Percentiles rank a stretch among this genome's conserved stretches.
phyloP scores from a whole-genome alignment of 2,329 filamentous ascomycete genomes.

The Chaetomium sp. region DNA sequence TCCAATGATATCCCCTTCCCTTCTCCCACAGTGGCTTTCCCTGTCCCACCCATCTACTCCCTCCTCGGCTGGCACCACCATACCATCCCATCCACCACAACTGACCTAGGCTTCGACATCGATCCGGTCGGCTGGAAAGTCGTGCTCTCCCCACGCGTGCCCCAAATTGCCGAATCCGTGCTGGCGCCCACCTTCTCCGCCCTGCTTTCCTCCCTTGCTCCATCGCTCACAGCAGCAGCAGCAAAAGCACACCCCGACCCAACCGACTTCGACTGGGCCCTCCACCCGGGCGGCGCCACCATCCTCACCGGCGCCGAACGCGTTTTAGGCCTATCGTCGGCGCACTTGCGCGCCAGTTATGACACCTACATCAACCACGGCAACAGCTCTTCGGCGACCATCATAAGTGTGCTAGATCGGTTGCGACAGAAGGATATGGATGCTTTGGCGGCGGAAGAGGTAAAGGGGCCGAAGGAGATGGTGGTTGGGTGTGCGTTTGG shows the following conservation, averaged over 20 bases:
- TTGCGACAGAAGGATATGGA: slow-evolving; percentile 57
- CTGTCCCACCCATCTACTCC: slow-evolving; percentile 41
- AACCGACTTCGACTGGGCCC: slow-evolving; percentile 63
- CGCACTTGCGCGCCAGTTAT: slow-evolving; percentile 64
- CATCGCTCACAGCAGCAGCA: slow-evolving; percentile 27
- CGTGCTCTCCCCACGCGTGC: slow-evolving; percentile 55
- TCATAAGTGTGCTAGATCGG: slow-evolving; percentile 60
- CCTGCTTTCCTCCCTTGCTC: slow-evolving; percentile 40
- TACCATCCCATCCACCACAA: slow-evolving; percentile 54
- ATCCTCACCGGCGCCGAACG: slow-evolving; percentile 59
- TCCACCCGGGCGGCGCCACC: slow-evolving; percentile 63
- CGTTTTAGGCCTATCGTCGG: slow-evolving; percentile 49
- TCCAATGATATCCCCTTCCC: slow-evolving; percentile 48
- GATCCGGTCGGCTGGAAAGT: slow-evolving; percentile 63
- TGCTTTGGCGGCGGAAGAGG: slow-evolving; percentile 41
- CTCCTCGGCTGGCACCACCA: slow-evolving; percentile 60
- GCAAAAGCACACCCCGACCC: slow-evolving; percentile 38
- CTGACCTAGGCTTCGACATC: slow-evolving; percentile 59
- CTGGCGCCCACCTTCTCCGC: slow-evolving; percentile 49
- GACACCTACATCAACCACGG: slow-evolving; percentile 62
- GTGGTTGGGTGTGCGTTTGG: slow-evolving; percentile 65
- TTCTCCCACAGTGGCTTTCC: not conserved
- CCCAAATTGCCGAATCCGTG: slow-evolving; percentile 45
- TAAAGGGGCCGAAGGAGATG: slow-evolving; percentile 42
- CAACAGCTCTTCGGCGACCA: slow-evolving; percentile 63